phyloP scores from a whole-genome alignment of 1,284 basidiomycete genomes.

The Ceratobasidium sp. region DNA sequence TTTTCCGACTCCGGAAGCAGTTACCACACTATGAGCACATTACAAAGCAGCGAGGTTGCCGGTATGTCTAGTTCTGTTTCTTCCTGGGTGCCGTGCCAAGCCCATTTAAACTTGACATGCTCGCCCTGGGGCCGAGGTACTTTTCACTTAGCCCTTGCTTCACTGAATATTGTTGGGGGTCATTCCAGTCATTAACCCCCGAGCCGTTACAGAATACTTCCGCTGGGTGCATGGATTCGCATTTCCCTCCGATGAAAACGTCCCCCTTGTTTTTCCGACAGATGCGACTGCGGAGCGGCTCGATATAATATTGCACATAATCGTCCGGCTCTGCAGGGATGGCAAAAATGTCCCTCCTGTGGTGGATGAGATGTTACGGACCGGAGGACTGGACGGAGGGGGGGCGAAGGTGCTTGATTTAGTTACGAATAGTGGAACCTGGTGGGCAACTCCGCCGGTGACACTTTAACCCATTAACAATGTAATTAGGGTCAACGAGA shows the following conservation, averaged over 20 bases:
- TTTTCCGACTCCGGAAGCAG: conserved; percentile 10
- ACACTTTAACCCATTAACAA: not conserved
- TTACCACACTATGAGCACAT: not conserved
- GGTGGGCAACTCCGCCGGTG: not conserved
- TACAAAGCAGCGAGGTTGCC: not conserved
- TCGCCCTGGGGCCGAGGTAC: no score
- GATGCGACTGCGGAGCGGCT: conserved; percentile 11
- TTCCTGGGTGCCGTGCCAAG: no score
- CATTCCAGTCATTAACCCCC: not conserved
- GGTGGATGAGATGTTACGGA: not conserved
- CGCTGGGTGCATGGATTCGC: conserved; percentile 7
- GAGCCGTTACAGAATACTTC: conserved; percentile 11
- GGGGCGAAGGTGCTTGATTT: not conserved
- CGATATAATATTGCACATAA: conserved; percentile 1
- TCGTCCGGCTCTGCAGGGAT: conserved; percentile 1
- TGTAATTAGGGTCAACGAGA: conserved; percentile 14
- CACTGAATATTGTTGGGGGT: no score
- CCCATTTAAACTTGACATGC: no score
- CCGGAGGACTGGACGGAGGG: not conserved
- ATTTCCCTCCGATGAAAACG: conserved; percentile 16
- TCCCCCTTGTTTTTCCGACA: conserved; percentile 19
- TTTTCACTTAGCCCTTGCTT: no score
- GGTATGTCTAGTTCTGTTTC: not conserved
- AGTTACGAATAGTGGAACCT: conserved; percentile 15
- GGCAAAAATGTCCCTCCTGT: conserved; percentile 6